Evolutionary conservation across 352 stramenopile species (phyloP), one percentile per base, ranked within the genome.

Genomic region (Achlya hypogyna): DNA sequence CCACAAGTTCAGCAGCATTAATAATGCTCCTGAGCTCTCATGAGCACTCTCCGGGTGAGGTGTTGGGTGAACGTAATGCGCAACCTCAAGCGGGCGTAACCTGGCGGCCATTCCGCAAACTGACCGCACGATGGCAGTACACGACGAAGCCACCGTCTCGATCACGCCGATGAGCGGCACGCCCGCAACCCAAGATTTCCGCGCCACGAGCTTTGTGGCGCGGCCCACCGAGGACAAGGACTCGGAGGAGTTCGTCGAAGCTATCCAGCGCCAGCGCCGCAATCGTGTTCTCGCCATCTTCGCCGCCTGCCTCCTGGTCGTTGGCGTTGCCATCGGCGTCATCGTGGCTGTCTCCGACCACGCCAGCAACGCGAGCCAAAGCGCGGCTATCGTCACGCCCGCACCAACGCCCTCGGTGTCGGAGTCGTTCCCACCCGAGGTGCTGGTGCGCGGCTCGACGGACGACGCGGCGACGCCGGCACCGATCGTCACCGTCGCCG

Each of bases 151-250:
- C 28, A 63, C 25, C 53, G 35, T 63, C 53, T 45, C 38, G 8
- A 58, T 66, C 43, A 66, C 59, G 28, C 59, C 59, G 10, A 66
- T 32, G 22, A 58, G 38, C 47, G 31, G 2, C 16, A 66, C 59
- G 28, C 43, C 59, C 18, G 38, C 59, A 16, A 66, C 43, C 43
- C 56, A 66, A 3, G 28, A 66, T 18, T 16, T 53, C 59, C 59
- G 43, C 28, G 59, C 56, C 22, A 34, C 59, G 43, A 43, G 43
- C 43, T 32, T 66, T n/a, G 12, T 56, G 2, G 49, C 12, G 31
- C 49, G 49, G 16, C 40, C 51, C 60, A 28, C 60, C n/a, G 47
- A 59, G n/a, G 42, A 28, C 60, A 67, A 67, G 35, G 60, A 67
- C 60, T 25, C 23, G n/a, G 60, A 67, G 23, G 60, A 67, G 8